A percentile compares a stretch with the other conserved stretches of the same genome.
Evolutionary conservation across 352 stramenopile species (phyloP).

Genomic region (Phytophthora crassamura): DNA sequence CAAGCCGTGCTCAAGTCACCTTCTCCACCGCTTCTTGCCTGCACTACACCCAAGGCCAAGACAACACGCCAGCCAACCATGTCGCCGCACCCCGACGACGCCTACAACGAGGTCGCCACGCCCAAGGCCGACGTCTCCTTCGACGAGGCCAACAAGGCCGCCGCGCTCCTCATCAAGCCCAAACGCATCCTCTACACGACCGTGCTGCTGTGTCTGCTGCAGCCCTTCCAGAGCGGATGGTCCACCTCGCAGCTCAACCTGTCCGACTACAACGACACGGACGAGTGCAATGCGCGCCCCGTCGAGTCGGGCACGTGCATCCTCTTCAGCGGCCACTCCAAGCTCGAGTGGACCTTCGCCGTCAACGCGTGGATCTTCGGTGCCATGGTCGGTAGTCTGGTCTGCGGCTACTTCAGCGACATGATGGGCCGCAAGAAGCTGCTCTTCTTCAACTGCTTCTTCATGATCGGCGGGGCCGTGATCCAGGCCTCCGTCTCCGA

Average conservation of each 20-base stretch:
- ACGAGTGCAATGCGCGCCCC: too few species aligned
- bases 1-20: too few species aligned
- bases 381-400: conserved; percentile 47
- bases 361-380: conserved; percentile 11
- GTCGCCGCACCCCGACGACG: conserved; percentile 2
- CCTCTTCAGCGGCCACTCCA: conserved; percentile 48
- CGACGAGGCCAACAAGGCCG: conserved; percentile 27
- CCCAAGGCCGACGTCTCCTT: conserved; percentile 18
- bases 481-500: too few species aligned
- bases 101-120: conserved; percentile 20
- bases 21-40: too few species aligned
- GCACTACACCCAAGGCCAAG: too few species aligned
- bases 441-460: conserved; percentile 45
- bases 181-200: too few species aligned
- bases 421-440: conserved; percentile 19
- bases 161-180: conserved; percentile 35
- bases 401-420: conserved; percentile 33
- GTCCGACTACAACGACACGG: too few species aligned
- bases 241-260: too few species aligned
- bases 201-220: too few species aligned
- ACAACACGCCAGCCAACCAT: too few species aligned
- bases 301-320: conserved; percentile 45
- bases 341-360: conserved; percentile 31
- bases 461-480: conserved; percentile 44
- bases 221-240: too few species aligned